Percentiles rank a stretch among this genome's conserved stretches.
Conservation (phyloP, 2,329 filamentous ascomycete genomes). For the Colletotrichum echinochloae region DNA sequence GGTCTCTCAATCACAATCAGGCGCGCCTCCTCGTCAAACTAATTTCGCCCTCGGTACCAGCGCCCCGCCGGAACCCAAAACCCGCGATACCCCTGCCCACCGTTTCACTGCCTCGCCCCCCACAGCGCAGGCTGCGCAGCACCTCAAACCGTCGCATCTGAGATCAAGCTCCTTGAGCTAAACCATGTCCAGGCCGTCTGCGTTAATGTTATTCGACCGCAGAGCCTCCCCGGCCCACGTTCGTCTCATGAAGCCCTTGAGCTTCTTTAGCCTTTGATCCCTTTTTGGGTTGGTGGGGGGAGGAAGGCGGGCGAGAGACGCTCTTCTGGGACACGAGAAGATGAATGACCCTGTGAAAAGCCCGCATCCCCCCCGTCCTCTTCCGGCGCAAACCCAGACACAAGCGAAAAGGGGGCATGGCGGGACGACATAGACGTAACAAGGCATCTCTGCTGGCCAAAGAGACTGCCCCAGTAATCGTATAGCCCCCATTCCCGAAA, state of each 20-base stretch:
- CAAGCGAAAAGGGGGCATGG: neutral
- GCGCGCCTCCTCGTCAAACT: neutral
- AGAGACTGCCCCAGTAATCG: neutral
- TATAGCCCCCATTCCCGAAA: conserved; percentile 9
- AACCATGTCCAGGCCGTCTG: neutral
- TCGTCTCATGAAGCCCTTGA: conserved; percentile 32
- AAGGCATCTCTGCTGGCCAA: neutral
- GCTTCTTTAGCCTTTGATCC: neutral
- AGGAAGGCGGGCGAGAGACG: neutral
- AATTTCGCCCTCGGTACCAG: neutral
- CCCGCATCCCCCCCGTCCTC: neutral
- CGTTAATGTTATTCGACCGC: neutral
- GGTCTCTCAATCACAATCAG: neutral
- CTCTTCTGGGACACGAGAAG: conserved; percentile 5
- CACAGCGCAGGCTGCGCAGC: neutral
- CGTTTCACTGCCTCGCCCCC: conserved; percentile 9
- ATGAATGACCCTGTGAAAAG: neutral
- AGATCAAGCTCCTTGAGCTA: neutral
- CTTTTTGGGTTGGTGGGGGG: conserved; percentile 1
- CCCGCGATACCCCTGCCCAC: neutral
- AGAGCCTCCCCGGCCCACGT: conserved; percentile 27
- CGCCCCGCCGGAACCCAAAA: neutral
- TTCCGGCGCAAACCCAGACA: neutral
- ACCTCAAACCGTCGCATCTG: conserved; percentile 16
- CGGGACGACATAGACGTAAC: too few species aligned